Evolutionary conservation across 805 yeast genomes (phyloP).

Genomic region (Hanseniaspora taiwanica): DNA sequence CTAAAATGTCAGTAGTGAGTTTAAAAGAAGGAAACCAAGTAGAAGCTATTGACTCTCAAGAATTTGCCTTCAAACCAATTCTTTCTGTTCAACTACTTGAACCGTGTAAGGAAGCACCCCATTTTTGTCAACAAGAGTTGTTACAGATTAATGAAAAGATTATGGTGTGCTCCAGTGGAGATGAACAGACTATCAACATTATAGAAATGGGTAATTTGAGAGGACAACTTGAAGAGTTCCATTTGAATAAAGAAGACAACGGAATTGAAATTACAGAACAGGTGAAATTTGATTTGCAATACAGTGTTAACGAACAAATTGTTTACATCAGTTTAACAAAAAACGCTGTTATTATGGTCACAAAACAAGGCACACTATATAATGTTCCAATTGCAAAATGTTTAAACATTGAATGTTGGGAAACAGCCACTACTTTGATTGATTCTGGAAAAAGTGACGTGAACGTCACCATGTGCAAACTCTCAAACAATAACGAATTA

Average conservation of each 20-base stretch:
- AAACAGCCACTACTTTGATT: background rate
- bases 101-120: background rate
- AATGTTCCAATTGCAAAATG: background rate
- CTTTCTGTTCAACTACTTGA: background rate
- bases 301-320: background rate
- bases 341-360: background rate
- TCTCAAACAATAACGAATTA: background rate
- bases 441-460: too few species aligned
- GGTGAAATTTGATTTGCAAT: background rate
- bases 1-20: background rate
- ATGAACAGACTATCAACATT: background rate
- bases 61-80: conserved; percentile 31
- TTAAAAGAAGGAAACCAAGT: conserved; percentile 13
- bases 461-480: background rate
- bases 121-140: background rate
- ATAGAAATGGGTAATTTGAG: background rate
- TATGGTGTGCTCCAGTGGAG: background rate
- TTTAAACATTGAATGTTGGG: background rate
- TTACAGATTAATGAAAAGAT: background rate
- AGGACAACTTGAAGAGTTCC: background rate
- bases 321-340: background rate
- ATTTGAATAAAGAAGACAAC: background rate
- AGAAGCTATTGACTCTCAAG: conserved; percentile 23
- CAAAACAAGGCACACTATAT: background rate
- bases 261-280: background rate